These are phyloP conservation scores for Arxiozyma slooffiae DNA, from an alignment of 1,139 yeast species.

Conservation along the genomic window DNA sequence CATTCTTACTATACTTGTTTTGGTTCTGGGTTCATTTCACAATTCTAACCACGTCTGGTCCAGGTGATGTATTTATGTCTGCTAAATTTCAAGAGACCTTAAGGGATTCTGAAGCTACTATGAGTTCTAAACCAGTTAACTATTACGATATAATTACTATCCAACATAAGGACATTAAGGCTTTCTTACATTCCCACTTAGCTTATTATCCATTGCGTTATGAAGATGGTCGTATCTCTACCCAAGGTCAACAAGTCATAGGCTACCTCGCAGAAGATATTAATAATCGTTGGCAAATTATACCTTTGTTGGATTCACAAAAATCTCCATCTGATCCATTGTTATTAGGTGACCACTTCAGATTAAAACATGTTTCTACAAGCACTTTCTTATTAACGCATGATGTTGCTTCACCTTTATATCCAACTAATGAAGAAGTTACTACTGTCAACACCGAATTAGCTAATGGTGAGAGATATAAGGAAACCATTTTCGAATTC, in stretches of 20 bases:
- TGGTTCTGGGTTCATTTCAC: conserved; percentile 94
- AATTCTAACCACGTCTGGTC: conserved; percentile 74
- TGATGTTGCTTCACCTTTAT: conserved; percentile 95
- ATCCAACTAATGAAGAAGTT: conserved; percentile 84
- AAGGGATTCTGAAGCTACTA: conserved; percentile 70
- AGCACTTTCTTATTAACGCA: conserved; percentile 75
- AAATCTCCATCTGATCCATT: conserved; percentile 40
- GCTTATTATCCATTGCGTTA: conserved; percentile 77
- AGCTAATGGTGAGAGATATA: conserved; percentile 47
- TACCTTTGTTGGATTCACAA: conserved; percentile 49
- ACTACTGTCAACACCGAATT: conserved; percentile 58
- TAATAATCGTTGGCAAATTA: conserved; percentile 79
- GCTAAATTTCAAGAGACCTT: conserved; percentile 87
- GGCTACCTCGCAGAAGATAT: conserved; percentile 50
- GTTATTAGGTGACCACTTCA: conserved; percentile 53
- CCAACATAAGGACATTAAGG: conserved; percentile 65
- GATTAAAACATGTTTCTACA: conserved; percentile 76
- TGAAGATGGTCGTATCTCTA: conserved; percentile 92
- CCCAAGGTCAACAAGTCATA: conserved; percentile 92
- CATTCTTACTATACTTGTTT: conserved; percentile 71
- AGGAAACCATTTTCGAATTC: conserved; percentile 72
- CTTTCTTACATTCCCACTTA: conserved; percentile 72
- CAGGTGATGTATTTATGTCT: conserved; percentile 92
- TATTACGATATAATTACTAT: conserved; percentile 69
- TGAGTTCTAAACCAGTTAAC: conserved; percentile 59